phyloP scores from a whole-genome alignment of 495 filamentous ascomycete genomes.

The Trichodelitschia bisporula region DNA sequence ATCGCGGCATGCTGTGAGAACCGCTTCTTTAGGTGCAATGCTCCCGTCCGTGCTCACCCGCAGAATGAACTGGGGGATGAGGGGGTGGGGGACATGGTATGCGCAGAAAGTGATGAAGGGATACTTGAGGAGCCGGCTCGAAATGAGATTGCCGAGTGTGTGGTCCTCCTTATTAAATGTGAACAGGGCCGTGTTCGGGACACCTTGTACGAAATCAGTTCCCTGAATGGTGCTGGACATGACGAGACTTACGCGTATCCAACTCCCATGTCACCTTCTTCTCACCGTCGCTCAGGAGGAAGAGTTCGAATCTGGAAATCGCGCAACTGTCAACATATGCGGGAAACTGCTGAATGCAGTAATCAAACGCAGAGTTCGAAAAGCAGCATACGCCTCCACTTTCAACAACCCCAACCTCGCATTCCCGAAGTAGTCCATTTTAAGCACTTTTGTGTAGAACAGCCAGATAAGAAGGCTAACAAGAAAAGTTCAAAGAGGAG shows the following conservation, averaged over 20 bases:
- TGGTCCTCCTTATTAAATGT: conserved; percentile 93
- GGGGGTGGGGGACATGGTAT: conserved; percentile 65
- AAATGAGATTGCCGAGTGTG: conserved; percentile 76
- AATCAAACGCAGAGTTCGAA: no score
- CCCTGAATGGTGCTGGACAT: not conserved
- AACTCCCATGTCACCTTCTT: conserved; percentile 71
- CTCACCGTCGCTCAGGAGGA: conserved; percentile 64
- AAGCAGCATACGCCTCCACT: no score
- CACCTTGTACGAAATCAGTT: conserved; percentile 25
- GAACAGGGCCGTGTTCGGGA: conserved; percentile 68
- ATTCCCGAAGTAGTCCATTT: no score
- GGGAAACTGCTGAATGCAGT: no score
- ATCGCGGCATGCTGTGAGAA: conserved; percentile 53
- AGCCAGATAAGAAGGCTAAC: no score
- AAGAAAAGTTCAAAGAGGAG: no score
- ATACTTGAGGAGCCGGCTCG: conserved; percentile 53
- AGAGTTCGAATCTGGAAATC: conserved; percentile 65
- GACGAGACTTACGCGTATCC: conserved; percentile 48
- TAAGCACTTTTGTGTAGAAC: no score
- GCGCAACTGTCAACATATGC: no score
- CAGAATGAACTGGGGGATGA: conserved; percentile 63
- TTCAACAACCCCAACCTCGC: no score
- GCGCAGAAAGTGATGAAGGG: conserved; percentile 61
- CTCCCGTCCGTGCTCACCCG: conserved; percentile 82
- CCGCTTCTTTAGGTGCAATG: conserved; percentile 61